These are phyloP conservation scores for Pleurotus cornucopiae DNA, from an alignment of 768 basidiomycete species.

Conservation along the genomic window DNA sequence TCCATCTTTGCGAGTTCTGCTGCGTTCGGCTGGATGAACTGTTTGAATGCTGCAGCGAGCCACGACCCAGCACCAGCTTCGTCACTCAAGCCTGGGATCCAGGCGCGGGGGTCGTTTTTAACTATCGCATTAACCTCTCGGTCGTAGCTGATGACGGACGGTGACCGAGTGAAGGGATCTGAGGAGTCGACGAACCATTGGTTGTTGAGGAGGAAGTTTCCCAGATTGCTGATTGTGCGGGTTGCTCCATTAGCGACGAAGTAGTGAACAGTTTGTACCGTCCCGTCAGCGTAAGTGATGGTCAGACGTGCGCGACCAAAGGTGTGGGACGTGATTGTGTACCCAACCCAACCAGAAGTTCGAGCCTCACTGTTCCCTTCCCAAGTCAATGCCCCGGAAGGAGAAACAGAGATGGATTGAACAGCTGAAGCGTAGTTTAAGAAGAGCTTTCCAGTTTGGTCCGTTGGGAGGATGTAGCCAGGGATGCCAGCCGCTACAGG, in stretches of 20 bases:
- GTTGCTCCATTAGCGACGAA: constrained; percentile 44
- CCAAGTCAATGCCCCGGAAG: constrained; percentile 44
- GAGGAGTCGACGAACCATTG: constrained; percentile 48
- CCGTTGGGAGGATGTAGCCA: constrained; percentile 47
- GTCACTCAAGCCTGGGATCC: constrained; percentile 58
- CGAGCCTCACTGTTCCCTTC: constrained; percentile 36
- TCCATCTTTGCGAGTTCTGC: constrained; percentile 52
- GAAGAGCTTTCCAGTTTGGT: constrained; percentile 48
- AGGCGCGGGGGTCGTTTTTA: constrained; percentile 47
- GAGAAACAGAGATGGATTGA: constrained; percentile 37
- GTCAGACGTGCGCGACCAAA: constrained; percentile 49
- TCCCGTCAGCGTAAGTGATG: constrained; percentile 46
- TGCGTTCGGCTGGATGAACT: constrained; percentile 49
- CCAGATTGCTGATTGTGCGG: constrained; percentile 41
- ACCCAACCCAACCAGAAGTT: constrained; percentile 40
- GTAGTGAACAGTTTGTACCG: constrained; percentile 50
- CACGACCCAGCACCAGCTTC: constrained; percentile 60
- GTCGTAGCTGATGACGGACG: constrained; percentile 52
- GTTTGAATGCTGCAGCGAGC: constrained; percentile 54
- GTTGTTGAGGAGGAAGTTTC: constrained; percentile 47
- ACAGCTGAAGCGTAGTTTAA: constrained; percentile 39
- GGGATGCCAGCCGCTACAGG: constrained; percentile 52
- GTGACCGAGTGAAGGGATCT: constrained; percentile 51
- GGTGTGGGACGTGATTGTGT: constrained; percentile 36
- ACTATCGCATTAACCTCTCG: constrained; percentile 45